A percentile compares a stretch with the other conserved stretches of the same genome.
These are phyloP conservation scores for Dalbergia oliveri DNA, from an alignment of 306 rosid species.

Conservation along the genomic window DNA sequence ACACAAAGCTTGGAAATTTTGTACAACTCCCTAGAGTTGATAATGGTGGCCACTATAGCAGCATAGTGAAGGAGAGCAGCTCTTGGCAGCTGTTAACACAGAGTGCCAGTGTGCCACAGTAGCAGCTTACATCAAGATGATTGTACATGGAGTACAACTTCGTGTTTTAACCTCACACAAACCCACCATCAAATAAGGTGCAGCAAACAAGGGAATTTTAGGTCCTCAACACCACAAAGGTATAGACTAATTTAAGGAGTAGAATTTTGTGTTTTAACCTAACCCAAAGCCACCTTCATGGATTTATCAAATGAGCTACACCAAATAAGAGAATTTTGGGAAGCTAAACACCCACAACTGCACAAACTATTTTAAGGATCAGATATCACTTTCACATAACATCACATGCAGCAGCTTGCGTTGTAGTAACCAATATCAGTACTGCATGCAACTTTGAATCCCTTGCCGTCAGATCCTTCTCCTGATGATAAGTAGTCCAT, in stretches of 20 bases:
- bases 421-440: neutral
- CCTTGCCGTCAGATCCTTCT: neutral
- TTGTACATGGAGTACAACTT: neutral
- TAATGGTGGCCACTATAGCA: neutral
- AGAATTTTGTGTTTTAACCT: neutral
- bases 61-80: neutral
- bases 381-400: neutral
- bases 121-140: neutral
- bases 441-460: neutral
- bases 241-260: constrained; percentile 1
- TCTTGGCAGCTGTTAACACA: neutral
- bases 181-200: neutral
- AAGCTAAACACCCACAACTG: neutral
- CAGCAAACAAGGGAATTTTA: neutral
- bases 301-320: neutral
- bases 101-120: neutral
- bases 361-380: constrained; percentile 3
- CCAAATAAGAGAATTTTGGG: neutral
- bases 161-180: neutral
- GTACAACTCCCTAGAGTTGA: neutral
- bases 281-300: neutral
- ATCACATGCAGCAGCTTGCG: neutral
- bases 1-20: neutral
- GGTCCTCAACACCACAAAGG: neutral
- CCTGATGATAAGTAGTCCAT: neutral